Evolutionary conservation across 352 stramenopile species (phyloP), one percentile per base, ranked within the genome.

Genomic region (Pseudoperonospora humuli): DNA sequence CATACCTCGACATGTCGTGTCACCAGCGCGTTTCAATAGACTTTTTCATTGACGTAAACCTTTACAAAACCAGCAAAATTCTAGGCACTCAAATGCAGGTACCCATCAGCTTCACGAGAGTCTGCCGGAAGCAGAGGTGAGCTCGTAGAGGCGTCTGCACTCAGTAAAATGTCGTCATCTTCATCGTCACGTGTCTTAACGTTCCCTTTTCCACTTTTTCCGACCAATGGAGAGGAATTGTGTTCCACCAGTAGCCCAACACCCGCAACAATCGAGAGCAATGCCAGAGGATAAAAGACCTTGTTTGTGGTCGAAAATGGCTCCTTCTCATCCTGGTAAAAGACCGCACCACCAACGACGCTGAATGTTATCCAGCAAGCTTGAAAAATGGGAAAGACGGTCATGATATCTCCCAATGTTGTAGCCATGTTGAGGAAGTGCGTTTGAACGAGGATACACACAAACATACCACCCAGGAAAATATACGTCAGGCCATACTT

Each of bases 341-440:
- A 93, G 2, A 93, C 67, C 4, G 78, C 77, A 7, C 81, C 81
- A 6, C 81, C 81, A 31, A 93, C 66, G 21, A 93, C 81, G 33
- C 78, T 91, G 37, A 93, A 93, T 20, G 72, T 86, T 49, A 93
- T 93, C 82, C 82, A 93, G 44, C 69, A 89, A 23, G 79, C 76
- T 46, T 93, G 82, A 48, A 93, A 93, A 54, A 86, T 88, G 14
- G 82, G 82, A 41, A 89, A 93, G 26, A 93, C 82, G 9, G 79
- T 93, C 79, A 93, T 92, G 57, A 87, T 90, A 49, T 93, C 77
- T 10, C 82, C 82, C 32, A 91, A 46, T 8, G 79, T 46, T 32
- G 77, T 93, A 5, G 82, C 82, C 61, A 90, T 75, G 48, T 93
- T 93, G 40, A 93, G 70, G 48, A 93, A 84, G 41, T 93, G 79